A percentile compares a stretch with the other conserved stretches of the same genome.
Conservation (phyloP, 1,139 yeast genomes). For the Yamadazyma atmosphaerica region DNA sequence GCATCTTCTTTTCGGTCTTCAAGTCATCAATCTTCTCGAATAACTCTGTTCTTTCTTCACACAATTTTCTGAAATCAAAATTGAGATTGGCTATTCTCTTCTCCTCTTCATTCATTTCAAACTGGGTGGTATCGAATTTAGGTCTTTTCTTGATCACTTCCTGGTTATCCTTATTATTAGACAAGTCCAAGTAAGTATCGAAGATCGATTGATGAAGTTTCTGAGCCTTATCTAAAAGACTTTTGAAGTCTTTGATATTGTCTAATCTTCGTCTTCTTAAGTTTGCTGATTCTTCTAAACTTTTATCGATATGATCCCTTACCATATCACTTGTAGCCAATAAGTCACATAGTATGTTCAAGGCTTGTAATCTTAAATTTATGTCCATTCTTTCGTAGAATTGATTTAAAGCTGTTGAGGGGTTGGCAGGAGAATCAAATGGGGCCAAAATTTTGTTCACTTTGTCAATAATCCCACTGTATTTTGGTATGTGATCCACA, state of each 20-base stretch:
- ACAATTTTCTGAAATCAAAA: slow-evolving; percentile 45
- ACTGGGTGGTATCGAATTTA: slow-evolving; percentile 29
- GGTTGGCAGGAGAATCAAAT: slow-evolving; percentile 46
- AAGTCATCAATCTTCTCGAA: slow-evolving; percentile 43
- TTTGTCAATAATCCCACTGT: slow-evolving; percentile 44
- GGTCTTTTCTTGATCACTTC: slow-evolving; percentile 22
- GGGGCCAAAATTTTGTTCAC: slow-evolving; percentile 62
- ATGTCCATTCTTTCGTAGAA: slow-evolving; percentile 52
- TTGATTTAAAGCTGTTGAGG: slow-evolving; percentile 47
- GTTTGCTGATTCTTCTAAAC: slow-evolving; percentile 63
- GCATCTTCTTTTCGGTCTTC: slow-evolving; percentile 45
- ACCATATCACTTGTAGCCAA: slow-evolving; percentile 59
- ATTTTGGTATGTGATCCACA: slow-evolving; percentile 60
- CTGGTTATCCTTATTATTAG: slow-evolving; percentile 15
- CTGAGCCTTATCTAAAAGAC: slow-evolving; percentile 50
- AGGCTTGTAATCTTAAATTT: slow-evolving; percentile 50
- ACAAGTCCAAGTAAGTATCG: slow-evolving; percentile 21
- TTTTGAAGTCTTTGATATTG: slow-evolving; percentile 60
- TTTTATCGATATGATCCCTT: slow-evolving; percentile 65
- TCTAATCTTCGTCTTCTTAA: slow-evolving; percentile 72
- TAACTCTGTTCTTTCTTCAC: slow-evolving; percentile 43
- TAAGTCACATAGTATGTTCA: slow-evolving; percentile 58
- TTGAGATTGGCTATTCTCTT: slow-evolving; percentile 44
- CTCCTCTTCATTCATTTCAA: slow-evolving; percentile 55
- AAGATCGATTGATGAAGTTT: slow-evolving; percentile 40